Base-by-base conservation (phyloP, 805 yeast species). In the Sugiyamaella americana region DNA sequence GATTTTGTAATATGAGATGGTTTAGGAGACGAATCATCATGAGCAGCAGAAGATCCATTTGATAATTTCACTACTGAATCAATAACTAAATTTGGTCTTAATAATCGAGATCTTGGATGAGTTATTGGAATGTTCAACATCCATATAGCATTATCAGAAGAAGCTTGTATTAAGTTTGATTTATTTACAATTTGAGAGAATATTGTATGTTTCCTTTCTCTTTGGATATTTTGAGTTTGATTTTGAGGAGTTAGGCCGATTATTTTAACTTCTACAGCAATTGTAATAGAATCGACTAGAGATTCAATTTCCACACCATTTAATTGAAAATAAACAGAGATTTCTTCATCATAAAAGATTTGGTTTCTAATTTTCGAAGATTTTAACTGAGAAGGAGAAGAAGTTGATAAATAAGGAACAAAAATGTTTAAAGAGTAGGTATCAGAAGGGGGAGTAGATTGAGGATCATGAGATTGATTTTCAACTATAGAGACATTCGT, bases 61-160 rank as follows among this genome's bases (percentile, higher is more conserved):
- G 34, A 40, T 18, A 45, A 13, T 20, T 45, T 45, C 4, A 37
- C 49, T 4, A 44, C 46, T 10, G 49, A 51, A n/a, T 51, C 53
- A 21, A 54, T 20, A 13, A 46, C 37, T 3, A 52, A 38, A 17
- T 36, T 30, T 4, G 57, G 54, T n/a, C 34, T 30, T 10, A 29
- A 20, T 39, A 54, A 41, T 17, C 57, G 38, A 17, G 52, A 40
- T 17, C 57, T 39, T 2, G 57, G 57, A 32, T 54, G 57, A 10
- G 42, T 42, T 4, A 54, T 41, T 6, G 53, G 53, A 16, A 47
- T n/a, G 11, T 29, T 26, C 8, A 47, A 8, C n/a, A 18, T 34
- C 55, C 55, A 52, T 29, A 52, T 18, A 13, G 53, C 51, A 22
- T 19, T n/a, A 40, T 26, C 13, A 26, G 32, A 8, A 26, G 32